phyloP scores from a whole-genome alignment of 495 filamentous ascomycete species.

The Pyrenula massariospora region DNA sequence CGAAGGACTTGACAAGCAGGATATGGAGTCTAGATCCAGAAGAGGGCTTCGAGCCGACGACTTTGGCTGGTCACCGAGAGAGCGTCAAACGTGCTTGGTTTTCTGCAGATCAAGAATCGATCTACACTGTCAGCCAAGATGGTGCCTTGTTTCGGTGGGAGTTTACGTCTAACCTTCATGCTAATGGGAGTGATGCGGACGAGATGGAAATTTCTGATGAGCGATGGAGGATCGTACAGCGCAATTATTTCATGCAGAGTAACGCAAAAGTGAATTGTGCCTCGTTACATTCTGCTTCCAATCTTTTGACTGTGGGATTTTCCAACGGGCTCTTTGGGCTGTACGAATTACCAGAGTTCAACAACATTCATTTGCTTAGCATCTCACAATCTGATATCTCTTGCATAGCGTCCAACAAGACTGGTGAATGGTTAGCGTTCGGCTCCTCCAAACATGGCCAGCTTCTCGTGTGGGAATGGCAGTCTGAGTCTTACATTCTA shows the following conservation, averaged over 20 bases:
- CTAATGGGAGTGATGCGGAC: slow-evolving; percentile 31
- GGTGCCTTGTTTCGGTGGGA: slow-evolving; percentile 57
- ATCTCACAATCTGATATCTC: slow-evolving; percentile 94
- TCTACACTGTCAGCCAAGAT: slow-evolving; percentile 61
- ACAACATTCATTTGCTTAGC: slow-evolving; percentile 76
- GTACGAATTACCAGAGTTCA: slow-evolving; percentile 96
- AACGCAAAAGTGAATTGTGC: slow-evolving; percentile 80
- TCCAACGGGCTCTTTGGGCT: slow-evolving; percentile 87
- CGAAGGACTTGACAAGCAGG: slow-evolving; percentile 81
- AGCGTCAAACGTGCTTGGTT: slow-evolving; percentile 84
- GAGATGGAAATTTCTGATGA: slow-evolving; percentile 49
- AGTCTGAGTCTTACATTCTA: slow-evolving; percentile 97
- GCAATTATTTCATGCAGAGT: slow-evolving; percentile 87
- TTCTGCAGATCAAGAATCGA: slow-evolving; percentile 76
- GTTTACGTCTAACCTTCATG: slow-evolving; percentile 34
- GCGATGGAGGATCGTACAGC: slow-evolving; percentile 76
- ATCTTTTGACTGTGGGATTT: slow-evolving; percentile 83
- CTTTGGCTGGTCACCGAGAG: slow-evolving; percentile 79
- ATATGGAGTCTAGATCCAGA: slow-evolving; percentile 90
- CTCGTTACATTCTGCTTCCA: slow-evolving; percentile 73
- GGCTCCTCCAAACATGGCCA: slow-evolving; percentile 94
- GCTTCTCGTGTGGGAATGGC: slow-evolving; percentile 97
- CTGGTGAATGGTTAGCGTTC: slow-evolving; percentile 95
- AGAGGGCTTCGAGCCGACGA: slow-evolving; percentile 79
- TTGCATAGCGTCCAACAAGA: slow-evolving; percentile 80